A percentile compares a stretch with the other conserved stretches of the same genome.
phyloP scores from a whole-genome alignment of 78 protist genomes.

The Guillardia theta region DNA sequence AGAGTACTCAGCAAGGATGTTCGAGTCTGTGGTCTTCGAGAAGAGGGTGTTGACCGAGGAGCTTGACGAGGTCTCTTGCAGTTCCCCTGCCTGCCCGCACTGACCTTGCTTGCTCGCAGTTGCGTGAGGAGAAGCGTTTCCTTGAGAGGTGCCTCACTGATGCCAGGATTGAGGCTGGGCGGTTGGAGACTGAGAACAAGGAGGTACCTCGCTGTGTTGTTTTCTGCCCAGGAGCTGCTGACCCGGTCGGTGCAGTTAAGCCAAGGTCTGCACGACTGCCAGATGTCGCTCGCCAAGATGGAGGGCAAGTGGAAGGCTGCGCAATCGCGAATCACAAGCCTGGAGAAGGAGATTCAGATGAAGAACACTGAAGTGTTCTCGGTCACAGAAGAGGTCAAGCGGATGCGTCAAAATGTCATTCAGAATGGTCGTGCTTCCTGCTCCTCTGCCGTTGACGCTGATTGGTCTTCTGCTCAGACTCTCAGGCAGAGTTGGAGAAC shows the following conservation, averaged over 20 bases:
- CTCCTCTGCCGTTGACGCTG: too few species aligned
- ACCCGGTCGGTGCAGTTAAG: not conserved
- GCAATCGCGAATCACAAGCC: not conserved
- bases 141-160: not conserved
- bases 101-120: not conserved
- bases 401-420: not conserved
- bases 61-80: not conserved
- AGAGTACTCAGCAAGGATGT: not conserved
- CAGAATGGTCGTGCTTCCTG: too few species aligned
- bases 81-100: not conserved
- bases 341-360: not conserved
- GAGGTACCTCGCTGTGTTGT: not conserved
- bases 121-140: not conserved
- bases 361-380: not conserved
- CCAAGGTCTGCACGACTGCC: not conserved
- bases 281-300: not conserved
- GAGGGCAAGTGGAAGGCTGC: slow-evolving; percentile 3
- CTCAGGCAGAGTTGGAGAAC: too few species aligned
- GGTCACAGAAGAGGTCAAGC: not conserved
- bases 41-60: not conserved
- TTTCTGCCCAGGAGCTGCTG: not conserved
- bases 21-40: not conserved
- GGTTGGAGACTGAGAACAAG: not conserved
- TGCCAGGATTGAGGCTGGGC: not conserved
- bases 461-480: too few species aligned